Percentiles rank a stretch among this genome's conserved stretches.
phyloP scores from a whole-genome alignment of 1,284 basidiomycete genomes.

The Veloboletus limbatus region DNA sequence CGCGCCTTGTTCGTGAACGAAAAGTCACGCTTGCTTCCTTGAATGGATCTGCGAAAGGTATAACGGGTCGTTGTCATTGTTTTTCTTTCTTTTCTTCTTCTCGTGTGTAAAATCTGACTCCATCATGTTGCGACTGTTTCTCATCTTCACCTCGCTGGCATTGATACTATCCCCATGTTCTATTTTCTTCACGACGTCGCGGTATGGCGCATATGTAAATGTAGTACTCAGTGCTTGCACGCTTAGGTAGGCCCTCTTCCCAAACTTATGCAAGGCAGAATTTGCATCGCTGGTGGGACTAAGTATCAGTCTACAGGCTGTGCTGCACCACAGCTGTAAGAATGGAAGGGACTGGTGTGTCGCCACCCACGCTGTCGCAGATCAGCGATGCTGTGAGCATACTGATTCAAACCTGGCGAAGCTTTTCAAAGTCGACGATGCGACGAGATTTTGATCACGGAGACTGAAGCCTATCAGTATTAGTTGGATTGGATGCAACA shows the following conservation, averaged over 20 bases:
- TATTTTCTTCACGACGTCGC: not conserved
- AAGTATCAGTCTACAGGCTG: too few species aligned
- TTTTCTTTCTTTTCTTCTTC: not conserved
- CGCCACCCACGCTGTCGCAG: too few species aligned
- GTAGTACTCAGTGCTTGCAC: slow-evolving; percentile 20
- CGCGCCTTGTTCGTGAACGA: slow-evolving; percentile 17
- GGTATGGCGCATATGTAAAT: not conserved
- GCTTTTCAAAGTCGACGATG: too few species aligned
- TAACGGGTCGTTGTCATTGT: not conserved
- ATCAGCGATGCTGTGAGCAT: too few species aligned
- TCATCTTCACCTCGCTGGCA: slow-evolving; percentile 14
- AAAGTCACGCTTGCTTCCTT: slow-evolving; percentile 29
- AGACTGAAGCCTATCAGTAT: too few species aligned
- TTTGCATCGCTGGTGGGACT: too few species aligned
- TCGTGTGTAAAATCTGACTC: slow-evolving; percentile 4
- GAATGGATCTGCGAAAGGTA: not conserved
- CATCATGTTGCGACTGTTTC: not conserved
- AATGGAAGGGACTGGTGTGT: too few species aligned
- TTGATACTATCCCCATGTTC: slow-evolving; percentile 2
- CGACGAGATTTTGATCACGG: too few species aligned
- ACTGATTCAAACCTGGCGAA: too few species aligned
- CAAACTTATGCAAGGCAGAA: slow-evolving; percentile 18
- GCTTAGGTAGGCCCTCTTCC: not conserved
- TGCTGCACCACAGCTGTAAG: too few species aligned
- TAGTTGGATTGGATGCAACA: too few species aligned